Evolutionary conservation across 345 rosid species (phyloP).

Genomic region (Angophora floribunda): DNA sequence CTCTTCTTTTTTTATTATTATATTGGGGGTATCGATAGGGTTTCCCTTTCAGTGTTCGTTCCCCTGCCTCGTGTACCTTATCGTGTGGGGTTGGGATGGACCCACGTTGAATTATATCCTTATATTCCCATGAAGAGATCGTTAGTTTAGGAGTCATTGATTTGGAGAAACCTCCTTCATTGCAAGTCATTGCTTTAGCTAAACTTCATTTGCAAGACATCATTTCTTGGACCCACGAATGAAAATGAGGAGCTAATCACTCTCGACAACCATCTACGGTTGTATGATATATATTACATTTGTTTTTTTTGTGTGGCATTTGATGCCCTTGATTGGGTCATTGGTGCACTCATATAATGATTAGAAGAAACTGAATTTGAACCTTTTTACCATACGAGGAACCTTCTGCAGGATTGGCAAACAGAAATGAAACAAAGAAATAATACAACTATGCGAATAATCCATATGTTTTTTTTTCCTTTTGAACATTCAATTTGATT

Average conservation of each 20-base stretch:
- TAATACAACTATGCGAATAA: neutral
- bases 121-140: neutral
- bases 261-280: neutral
- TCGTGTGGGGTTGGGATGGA: neutral
- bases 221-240: neutral
- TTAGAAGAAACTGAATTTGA: neutral
- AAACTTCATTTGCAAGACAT: neutral
- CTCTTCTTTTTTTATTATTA: neutral
- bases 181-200: neutral
- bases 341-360: neutral
- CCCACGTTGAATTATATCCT: neutral
- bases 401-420: neutral
- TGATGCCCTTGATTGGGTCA: neutral
- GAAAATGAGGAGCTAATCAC: neutral
- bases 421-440: neutral
- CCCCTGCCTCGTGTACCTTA: neutral
- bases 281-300: neutral
- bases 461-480: neutral
- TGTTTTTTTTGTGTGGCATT: neutral
- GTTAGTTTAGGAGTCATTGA: neutral
- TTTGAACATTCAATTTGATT: accelerated
- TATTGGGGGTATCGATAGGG: neutral
- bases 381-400: neutral
- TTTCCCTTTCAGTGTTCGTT: neutral
- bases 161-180: neutral